These are phyloP conservation scores for Globisporangium spiculum DNA, from an alignment of 352 stramenopile species.

Conservation along the genomic window DNA sequence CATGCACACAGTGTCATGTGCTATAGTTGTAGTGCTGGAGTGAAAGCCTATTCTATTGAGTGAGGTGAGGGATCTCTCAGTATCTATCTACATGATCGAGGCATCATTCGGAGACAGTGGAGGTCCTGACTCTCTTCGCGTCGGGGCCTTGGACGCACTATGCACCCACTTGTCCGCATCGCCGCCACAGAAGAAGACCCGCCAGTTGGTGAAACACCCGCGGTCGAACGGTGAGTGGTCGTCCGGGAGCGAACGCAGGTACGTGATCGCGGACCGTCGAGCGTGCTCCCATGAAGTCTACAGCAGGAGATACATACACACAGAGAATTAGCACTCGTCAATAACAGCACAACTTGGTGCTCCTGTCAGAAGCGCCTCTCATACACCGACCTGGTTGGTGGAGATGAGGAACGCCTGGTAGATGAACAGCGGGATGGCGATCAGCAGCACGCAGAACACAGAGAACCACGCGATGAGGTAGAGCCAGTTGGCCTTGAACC, in stretches of 20 bases:
- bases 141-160: constrained; percentile 8
- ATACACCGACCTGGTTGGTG: constrained; percentile 47
- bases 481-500: constrained; percentile 65
- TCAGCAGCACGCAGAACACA: constrained; percentile 52
- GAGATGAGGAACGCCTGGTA: constrained; percentile 74
- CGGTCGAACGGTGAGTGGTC: constrained; percentile 69
- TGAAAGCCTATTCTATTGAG: background rate
- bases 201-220: constrained; percentile 59
- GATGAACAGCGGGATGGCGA: constrained; percentile 55
- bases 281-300: constrained; percentile 77
- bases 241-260: constrained; percentile 55
- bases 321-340: background rate
- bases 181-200: constrained; percentile 41
- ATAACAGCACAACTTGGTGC: background rate
- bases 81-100: constrained; percentile 6
- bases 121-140: background rate
- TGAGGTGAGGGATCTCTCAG: background rate
- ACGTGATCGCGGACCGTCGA: constrained; percentile 67
- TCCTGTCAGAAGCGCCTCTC: background rate
- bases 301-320: background rate
- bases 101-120: constrained; percentile 2
- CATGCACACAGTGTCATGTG: background rate
- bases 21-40: background rate
- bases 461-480: constrained; percentile 66
- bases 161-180: constrained; percentile 71